phyloP scores from a whole-genome alignment of 2,329 filamentous ascomycete species.

The Trichoderma sp. region DNA sequence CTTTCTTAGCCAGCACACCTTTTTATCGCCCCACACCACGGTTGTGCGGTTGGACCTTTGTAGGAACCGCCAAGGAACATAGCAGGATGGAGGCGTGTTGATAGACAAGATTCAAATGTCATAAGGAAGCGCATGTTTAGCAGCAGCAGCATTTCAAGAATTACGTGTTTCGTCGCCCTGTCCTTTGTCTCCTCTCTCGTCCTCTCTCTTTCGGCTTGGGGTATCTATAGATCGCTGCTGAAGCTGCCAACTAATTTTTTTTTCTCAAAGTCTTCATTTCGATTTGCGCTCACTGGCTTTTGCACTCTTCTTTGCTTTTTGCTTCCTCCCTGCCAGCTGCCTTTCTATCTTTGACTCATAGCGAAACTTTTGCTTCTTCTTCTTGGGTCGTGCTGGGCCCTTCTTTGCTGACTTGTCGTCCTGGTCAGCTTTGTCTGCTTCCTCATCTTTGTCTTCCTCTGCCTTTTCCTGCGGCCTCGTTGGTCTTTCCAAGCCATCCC shows the following conservation, averaged over 20 bases:
- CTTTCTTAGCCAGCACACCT: constrained; percentile 27
- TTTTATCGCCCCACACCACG: background rate
- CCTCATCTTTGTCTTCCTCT: constrained; percentile 41
- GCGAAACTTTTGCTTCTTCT: constrained; percentile 88
- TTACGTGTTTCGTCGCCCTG: constrained; percentile 39
- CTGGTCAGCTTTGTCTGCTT: constrained; percentile 36
- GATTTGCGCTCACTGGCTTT: constrained; percentile 54
- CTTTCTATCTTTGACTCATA: constrained; percentile 90
- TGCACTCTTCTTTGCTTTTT: constrained; percentile 66
- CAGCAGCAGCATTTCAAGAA: constrained; percentile 36
- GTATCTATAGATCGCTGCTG: constrained; percentile 38
- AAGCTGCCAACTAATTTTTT: constrained; percentile 13
- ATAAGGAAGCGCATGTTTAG: constrained; percentile 38
- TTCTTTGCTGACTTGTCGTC: constrained; percentile 40
- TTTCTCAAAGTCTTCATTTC: constrained; percentile 2
- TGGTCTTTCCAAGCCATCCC: constrained; percentile 68
- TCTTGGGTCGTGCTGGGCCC: constrained; percentile 59
- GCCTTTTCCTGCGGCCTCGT: constrained; percentile 46
- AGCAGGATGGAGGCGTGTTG: constrained; percentile 31
- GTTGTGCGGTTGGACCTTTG: constrained; percentile 9
- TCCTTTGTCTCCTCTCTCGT: constrained; percentile 25
- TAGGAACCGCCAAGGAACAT: constrained; percentile 14
- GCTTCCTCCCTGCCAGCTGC: constrained; percentile 71
- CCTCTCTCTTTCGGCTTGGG: constrained; percentile 37
- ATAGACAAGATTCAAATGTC: constrained; percentile 36